Evolutionary conservation across 1,284 basidiomycete genomes (phyloP), one percentile per base, ranked within the genome.

Genomic region (Sparassis latifolia): DNA sequence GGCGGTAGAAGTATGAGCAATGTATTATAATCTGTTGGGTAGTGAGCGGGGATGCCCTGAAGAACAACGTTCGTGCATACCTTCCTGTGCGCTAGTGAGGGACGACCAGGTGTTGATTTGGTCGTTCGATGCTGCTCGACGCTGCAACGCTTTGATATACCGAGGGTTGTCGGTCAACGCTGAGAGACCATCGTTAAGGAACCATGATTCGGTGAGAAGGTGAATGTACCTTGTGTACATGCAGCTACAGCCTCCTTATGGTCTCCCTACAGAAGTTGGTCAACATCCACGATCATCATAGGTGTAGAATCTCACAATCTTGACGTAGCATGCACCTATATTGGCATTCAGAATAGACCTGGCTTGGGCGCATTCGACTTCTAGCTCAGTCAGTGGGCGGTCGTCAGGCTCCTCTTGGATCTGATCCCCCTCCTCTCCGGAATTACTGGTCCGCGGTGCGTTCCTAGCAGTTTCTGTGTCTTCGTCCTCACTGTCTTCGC

Each of bases 71-170:
- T 38, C 49, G 50, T 51, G 47, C 6, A 6, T 38, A 92, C 94
- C 95, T 74, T 94, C 86, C 70, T 94, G 81, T 3, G 92, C 90
- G 27, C 85, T 75, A 7, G 82, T 76, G 6, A 97, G 73, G 3
- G 89, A 85, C 4, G 89, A 78, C 92, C 93, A 97, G 4, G 86
- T 81, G 47, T 77, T 78, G 28, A 97, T 71, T 33, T 76, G 72
- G 55, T 94, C 91, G 63, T 94, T 97, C 1, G 89, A 89, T 28
- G 79, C 65, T 2, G 93, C 93, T 12, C 96, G 83, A 56, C 96
- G 76, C 62, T 94, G 90, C 2, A 97, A 72, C 0, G 88, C 94
- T 68, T 97, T 98, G 56, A 87, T 66, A 63, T 98, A 97, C 10
- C 70, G 65, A 3, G 91, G 87, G 59, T 96, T 88, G 61, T 97